Base-by-base conservation (phyloP, 1,284 basidiomycete genomes). In the Tilletiopsis washingtonensis region DNA sequence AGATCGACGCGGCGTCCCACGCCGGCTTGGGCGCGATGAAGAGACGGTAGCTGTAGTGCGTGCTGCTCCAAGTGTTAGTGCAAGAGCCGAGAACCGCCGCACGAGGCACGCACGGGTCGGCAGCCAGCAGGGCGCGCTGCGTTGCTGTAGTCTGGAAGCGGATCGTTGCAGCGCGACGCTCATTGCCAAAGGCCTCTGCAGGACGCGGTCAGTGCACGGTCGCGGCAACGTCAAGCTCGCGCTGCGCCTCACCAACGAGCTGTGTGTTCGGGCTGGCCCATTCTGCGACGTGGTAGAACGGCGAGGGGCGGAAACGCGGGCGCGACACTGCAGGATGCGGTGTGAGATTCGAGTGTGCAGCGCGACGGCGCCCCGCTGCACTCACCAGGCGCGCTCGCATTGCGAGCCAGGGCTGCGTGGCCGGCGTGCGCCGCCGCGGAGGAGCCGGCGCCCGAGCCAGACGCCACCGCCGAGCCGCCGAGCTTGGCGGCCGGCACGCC, bases 11-110 rank as follows among this genome's bases (percentile, higher is more conserved):
- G 47, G 59, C 60, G 19, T 62, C 62, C 40, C 63, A 62, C 12
- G 59, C 54, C 17, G 67, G 62, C 17, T 53, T 41, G 1, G 61
- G 63, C 4, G 67, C 64, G 47, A 61, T 66, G 21, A 69, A 67
- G 12, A 69, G 57, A 14, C 61, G 53, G 6, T 63, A 42, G 39
- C 67, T 61, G 47, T 59, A 51, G 2, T 46, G 32, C 1, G 54
- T 9, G 12, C 29, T 51, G 41, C 19, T 7, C n/a, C n/a, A n/a
- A n/a, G n/a, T n/a, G n/a, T n/a, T n/a, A n/a, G n/a, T n/a, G n/a
- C n/a, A n/a, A n/a, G n/a, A n/a, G n/a, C n/a, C n/a, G n/a, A n/a
- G n/a, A n/a, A n/a, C n/a, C n/a, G n/a, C n/a, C n/a, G n/a, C n/a
- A n/a, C n/a, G n/a, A n/a, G n/a, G n/a, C n/a, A n/a, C n/a, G n/a